Conservation (phyloP, 73 alveolate species). For the Tetrahymena malaccensis region DNA sequence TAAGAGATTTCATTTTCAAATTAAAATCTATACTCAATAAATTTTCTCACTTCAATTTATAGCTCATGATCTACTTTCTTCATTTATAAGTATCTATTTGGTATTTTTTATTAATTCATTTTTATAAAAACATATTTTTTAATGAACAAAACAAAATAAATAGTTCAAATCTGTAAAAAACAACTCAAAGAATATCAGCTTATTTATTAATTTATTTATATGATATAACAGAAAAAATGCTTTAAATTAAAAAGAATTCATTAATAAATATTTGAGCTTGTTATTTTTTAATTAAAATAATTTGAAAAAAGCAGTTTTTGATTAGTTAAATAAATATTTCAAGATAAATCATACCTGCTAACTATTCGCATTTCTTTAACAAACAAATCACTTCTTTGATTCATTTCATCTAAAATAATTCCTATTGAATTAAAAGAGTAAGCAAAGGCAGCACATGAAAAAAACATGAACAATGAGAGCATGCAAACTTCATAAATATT, state of each 20-base stretch:
- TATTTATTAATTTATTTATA: too few species aligned
- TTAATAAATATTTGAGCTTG: too few species aligned
- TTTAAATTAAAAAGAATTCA: too few species aligned
- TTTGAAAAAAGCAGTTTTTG: too few species aligned
- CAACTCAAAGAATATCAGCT: too few species aligned
- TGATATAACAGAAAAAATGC: too few species aligned
- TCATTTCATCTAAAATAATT: constrained; percentile 1
- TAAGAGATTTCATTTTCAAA: neutral
- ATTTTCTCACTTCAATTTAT: neutral
- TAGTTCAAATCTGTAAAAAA: too few species aligned
- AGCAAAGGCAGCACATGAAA: constrained; percentile 29
- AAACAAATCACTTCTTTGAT: neutral
- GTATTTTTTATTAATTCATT: too few species aligned
- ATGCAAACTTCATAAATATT: constrained; percentile 30
- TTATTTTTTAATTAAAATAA: too few species aligned
- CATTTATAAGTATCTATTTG: neutral
- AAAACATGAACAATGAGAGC: constrained; percentile 2
- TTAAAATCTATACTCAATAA: neutral
- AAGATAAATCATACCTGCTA: neutral
- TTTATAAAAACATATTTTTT: too few species aligned
- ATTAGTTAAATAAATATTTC: too few species aligned
- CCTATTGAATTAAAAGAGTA: constrained; percentile 35
- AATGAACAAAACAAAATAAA: too few species aligned
- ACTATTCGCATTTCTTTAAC: neutral
- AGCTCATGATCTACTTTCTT: neutral